These are phyloP conservation scores for Saccharum spontaneum DNA, from an alignment of 176 grass and related monocot genomes.

Conservation along the genomic window DNA sequence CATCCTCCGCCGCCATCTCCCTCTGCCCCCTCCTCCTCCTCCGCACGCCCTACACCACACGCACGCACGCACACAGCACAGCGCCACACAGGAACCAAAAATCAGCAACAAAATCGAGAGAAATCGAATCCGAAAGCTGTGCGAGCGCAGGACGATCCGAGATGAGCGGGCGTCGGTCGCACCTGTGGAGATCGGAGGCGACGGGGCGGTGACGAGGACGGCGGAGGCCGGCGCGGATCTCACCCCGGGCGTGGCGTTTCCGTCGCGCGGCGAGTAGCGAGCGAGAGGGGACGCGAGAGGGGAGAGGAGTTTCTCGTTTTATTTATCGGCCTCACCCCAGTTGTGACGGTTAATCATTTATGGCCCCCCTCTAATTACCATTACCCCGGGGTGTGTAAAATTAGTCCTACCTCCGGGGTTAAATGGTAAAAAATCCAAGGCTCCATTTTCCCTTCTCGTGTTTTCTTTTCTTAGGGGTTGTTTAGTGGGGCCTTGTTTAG, in stretches of 20 bases:
- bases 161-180: background rate
- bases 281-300: background rate
- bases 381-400: background rate
- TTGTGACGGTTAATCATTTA: conserved; percentile 14
- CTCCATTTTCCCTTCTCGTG: too few species aligned
- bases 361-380: background rate
- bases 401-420: background rate
- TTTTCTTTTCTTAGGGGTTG: conserved; percentile 34
- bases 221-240: conserved; percentile 39
- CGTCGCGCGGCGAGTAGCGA: background rate
- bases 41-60: conserved; percentile 23
- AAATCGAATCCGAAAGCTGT: background rate
- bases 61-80: background rate
- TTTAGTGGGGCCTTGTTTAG: too few species aligned
- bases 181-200: conserved; percentile 53
- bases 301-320: conserved; percentile 26
- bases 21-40: conserved; percentile 30
- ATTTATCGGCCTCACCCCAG: conserved; percentile 4
- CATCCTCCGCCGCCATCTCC: conserved; percentile 59
- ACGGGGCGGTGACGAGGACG: background rate
- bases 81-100: background rate
- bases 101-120: conserved; percentile 1
- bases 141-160: background rate
- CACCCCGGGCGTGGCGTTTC: conserved; percentile 13
- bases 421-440: background rate